A percentile compares a stretch with the other conserved stretches of the same genome.
Evolutionary conservation across 371 early-diverging fungal species (phyloP).

Genomic region (Mortierella sp.): DNA sequence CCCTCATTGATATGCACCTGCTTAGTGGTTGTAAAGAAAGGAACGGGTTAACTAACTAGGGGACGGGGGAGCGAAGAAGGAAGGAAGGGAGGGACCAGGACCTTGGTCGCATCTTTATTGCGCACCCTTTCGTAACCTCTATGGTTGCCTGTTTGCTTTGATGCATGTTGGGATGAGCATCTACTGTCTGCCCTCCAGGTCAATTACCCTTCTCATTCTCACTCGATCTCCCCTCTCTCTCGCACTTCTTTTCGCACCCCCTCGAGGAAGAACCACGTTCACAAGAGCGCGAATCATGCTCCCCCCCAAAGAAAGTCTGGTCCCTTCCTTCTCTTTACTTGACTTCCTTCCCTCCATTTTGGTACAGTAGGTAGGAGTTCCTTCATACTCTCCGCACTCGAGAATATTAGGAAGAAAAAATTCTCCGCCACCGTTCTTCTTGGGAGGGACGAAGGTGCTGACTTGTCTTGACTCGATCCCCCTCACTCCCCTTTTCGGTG

Average conservation of each 20-base stretch:
- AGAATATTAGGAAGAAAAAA: background rate
- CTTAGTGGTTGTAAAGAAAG: no score
- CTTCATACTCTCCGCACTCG: conserved; percentile 7
- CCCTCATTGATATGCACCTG: no score
- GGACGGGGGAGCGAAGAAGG: no score
- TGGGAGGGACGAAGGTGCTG: background rate
- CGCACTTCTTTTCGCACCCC: background rate
- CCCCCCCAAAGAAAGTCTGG: background rate
- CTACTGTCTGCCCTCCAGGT: background rate
- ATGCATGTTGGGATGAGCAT: background rate
- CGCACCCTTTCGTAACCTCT: no score
- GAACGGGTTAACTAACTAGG: no score
- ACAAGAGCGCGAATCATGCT: no score
- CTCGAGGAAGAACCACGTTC: background rate
- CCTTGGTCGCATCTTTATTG: no score
- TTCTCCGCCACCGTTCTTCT: background rate
- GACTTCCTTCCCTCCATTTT: conserved; percentile 3
- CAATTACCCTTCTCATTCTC: background rate
- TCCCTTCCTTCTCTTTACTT: background rate
- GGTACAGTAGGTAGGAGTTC: no score
- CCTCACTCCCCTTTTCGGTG: no score
- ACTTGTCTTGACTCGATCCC: background rate
- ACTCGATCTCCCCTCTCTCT: no score
- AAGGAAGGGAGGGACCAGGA: no score
- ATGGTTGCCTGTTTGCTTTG: background rate